A percentile compares a stretch with the other conserved stretches of the same genome.
Conservation (phyloP, 2,329 filamentous ascomycete genomes). For the Fusarium lateritium region DNA sequence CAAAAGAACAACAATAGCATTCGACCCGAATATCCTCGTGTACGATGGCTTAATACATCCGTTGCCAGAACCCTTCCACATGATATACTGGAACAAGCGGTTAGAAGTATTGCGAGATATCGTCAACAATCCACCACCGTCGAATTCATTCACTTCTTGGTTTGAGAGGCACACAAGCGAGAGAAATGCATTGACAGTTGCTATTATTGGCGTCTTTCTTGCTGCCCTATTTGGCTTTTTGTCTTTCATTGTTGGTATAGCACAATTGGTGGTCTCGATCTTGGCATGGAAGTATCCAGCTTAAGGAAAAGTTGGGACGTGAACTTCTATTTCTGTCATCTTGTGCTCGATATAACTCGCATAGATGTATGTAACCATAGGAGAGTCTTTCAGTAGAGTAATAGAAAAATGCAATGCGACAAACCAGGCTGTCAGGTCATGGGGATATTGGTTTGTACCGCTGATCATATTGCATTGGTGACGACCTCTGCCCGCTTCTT, state of each 20-base stretch:
- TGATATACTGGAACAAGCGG: constrained; percentile 7
- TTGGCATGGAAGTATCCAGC: background rate
- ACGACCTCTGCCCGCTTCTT: no score
- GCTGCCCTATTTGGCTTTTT: constrained; percentile 3
- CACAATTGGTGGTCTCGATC: background rate
- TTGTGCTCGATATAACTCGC: no score
- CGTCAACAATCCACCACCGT: background rate
- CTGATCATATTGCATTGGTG: no score
- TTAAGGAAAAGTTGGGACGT: no score
- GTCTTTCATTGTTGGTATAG: constrained; percentile 6
- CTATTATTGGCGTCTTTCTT: constrained; percentile 11
- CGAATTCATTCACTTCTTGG: background rate
- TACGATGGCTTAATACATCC: background rate
- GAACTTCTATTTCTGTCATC: no score
- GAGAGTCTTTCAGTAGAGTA: no score
- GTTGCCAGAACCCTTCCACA: background rate
- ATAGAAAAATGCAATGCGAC: no score
- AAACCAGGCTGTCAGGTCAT: no score
- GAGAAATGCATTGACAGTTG: constrained; percentile 14
- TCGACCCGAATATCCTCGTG: background rate
- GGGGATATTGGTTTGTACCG: no score
- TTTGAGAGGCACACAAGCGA: constrained; percentile 7
- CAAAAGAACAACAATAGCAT: no score
- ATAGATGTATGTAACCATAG: no score
- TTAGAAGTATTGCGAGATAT: background rate